Conservation (phyloP, 2,329 filamentous ascomycete species). For the Xylariaceae sp. region DNA sequence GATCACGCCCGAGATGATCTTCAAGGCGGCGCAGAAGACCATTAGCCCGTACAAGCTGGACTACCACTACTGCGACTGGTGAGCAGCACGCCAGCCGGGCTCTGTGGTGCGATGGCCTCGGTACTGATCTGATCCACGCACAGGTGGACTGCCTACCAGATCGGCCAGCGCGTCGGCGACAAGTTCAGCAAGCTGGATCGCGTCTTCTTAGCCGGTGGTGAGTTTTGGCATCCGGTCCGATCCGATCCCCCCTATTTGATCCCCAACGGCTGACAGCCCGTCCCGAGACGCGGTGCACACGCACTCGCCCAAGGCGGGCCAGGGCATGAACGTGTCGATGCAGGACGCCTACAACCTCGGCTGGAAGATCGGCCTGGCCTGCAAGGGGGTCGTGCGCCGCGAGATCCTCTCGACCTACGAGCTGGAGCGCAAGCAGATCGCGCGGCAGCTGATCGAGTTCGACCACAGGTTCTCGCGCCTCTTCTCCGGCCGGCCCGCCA, state of each 20-base stretch:
- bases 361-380: constrained; percentile 36
- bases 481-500: constrained; percentile 43
- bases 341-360: constrained; percentile 55
- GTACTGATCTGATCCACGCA: not conserved
- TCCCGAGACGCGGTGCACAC: constrained; percentile 59
- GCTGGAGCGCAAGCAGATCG: constrained; percentile 43
- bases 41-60: constrained; percentile 59
- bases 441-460: constrained; percentile 51
- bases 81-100: too few relatives aligned
- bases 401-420: constrained; percentile 35
- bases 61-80: constrained; percentile 60
- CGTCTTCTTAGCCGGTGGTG: constrained; percentile 60
- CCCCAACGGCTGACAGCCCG: not conserved
- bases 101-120: too few relatives aligned
- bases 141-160: constrained; percentile 44
- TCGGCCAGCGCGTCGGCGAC: constrained; percentile 56
- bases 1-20: constrained; percentile 56
- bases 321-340: constrained; percentile 58
- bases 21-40: constrained; percentile 56
- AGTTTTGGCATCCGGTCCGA: constrained; percentile 29
- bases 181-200: constrained; percentile 48
- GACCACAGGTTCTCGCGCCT: constrained; percentile 41
- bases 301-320: constrained; percentile 64
- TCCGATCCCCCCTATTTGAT: constrained; percentile 36
- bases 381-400: constrained; percentile 24